Evolutionary conservation across 1,284 basidiomycete genomes (phyloP), one percentile per base, ranked within the genome.

Genomic region (Ustilago hordei): DNA sequence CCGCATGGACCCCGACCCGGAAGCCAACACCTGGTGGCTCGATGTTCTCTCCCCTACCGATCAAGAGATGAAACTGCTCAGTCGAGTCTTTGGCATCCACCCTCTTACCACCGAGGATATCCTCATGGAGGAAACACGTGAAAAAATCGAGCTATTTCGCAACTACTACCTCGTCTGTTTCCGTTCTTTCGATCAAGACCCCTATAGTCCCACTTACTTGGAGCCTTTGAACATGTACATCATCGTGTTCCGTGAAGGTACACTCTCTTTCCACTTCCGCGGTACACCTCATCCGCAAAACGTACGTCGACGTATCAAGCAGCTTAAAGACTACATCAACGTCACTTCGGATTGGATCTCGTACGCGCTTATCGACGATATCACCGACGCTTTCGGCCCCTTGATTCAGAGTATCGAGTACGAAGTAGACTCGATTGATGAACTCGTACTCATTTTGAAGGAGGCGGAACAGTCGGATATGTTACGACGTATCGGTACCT

Each of bases 311-410:
- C 93, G 97, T 38, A 99, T 99, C 87, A 98, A 98, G 88, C 97
- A 99, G 87, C 92, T 99, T 75, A 98, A 97, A 86, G 97, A 99
- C 89, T 99, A 98, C 88, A 99, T 99, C 87, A 93, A 91, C 75
- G 97, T 99, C 79, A 98, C 97, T 0, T 97, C 95, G 4, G 97
- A 99, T 88, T 99, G 97, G 97, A 99, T 99, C 81, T 98, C 95
- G 13, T 99, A 99, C 83, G 97, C 97, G 17, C 91, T 99, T 69
- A 99, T 99, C 85, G 97, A 99, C 87, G 97, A 99, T 88, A 99
- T 99, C 85, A 99, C 97, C 63, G 97, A 99, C 87, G 96, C 95
- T 4, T 99, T 99, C 87, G 97, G 96, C 1, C 97, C 97, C 15
- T 90, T 99, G 62, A 99, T 99, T 82, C 97, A 98, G 87, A 92